Evolutionary conservation across 148 eudicot species (phyloP), one percentile per base, ranked within the genome.

Genomic region (Arctostaphylos glauca): DNA sequence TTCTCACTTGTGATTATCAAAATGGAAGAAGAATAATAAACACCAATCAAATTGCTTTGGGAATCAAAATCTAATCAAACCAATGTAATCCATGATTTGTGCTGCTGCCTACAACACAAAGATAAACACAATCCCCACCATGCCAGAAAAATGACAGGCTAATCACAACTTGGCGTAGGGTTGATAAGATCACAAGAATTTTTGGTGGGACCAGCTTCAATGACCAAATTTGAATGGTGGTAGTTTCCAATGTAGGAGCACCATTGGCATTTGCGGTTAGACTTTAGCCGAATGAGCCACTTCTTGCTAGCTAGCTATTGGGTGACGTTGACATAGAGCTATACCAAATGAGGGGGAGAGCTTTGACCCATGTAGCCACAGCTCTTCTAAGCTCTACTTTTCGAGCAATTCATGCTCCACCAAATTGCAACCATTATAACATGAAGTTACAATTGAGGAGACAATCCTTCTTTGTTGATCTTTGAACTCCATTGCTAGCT

Each of bases 401-500:
- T 31, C 87, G 66, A 21, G 48, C 74, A 91, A 74, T 84, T 89
- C 92, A 52, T 50, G 7, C 80, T 88, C 81, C 82, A 90, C 86
- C 90, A 85, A 83, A 86, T 79, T 75, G 53, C 80, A 78, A 58
- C 98, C 95, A 62, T 84, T 52, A 47, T 67, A 9, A 78, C 95
- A 96, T 0, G 98, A 92, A 47, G 85, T 73, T 78, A 90, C 38
- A 80, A 94, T 79, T 18, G 99, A 96, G 18, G 95, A 88, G 49
- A 93, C 78, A 0, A 94, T 93, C 81, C 77, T 79, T 84, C 91
- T 88, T 80, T 94, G 97, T 56, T 81, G 73, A 80, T 86, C 90
- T 81, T 91, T 94, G 91, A 83, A 94, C 43, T 85, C 81, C 85
- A 88, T 47, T 64, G 97, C 98, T 81, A 96, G 89, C 86, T 93